These are phyloP conservation scores for Amauroascus niger DNA, from an alignment of 2,329 filamentous ascomycete species.

Conservation along the genomic window DNA sequence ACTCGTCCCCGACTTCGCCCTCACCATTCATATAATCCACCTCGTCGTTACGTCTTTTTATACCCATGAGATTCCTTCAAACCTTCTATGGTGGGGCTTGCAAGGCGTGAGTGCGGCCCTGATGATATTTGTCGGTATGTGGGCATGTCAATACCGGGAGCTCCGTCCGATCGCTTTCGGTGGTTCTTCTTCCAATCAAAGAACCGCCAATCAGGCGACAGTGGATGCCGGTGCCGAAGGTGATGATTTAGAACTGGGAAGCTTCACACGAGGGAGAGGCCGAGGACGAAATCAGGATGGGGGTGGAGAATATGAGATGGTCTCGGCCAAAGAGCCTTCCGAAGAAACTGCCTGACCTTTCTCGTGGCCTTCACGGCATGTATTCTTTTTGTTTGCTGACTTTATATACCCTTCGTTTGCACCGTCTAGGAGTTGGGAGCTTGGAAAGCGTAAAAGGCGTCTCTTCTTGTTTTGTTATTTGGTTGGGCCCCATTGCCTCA, in stretches of 20 bases:
- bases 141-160: constrained; percentile 86
- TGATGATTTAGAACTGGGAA: constrained; percentile 13
- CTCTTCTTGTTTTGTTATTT: neutral
- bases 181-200: constrained; percentile 26
- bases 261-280: constrained; percentile 17
- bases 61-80: constrained; percentile 62
- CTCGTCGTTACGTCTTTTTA: constrained; percentile 69
- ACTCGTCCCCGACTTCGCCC: constrained; percentile 85
- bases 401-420: constrained; percentile 7
- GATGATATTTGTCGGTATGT: constrained; percentile 67
- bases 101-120: constrained; percentile 51
- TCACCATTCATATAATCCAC: constrained; percentile 79
- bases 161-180: constrained; percentile 81
- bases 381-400: neutral
- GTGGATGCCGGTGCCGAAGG: constrained; percentile 36
- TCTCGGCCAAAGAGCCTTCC: constrained; percentile 38
- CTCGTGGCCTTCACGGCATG: neutral
- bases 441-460: neutral
- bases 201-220: constrained; percentile 41
- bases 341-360: neutral
- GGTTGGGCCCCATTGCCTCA: neutral
- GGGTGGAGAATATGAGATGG: constrained; percentile 54
- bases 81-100: constrained; percentile 77
- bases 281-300: constrained; percentile 22
- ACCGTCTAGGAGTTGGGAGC: constrained; percentile 4